These are phyloP conservation scores for Saussurea involucrata DNA, from an alignment of 129 eudicot genomes.

Conservation along the genomic window DNA sequence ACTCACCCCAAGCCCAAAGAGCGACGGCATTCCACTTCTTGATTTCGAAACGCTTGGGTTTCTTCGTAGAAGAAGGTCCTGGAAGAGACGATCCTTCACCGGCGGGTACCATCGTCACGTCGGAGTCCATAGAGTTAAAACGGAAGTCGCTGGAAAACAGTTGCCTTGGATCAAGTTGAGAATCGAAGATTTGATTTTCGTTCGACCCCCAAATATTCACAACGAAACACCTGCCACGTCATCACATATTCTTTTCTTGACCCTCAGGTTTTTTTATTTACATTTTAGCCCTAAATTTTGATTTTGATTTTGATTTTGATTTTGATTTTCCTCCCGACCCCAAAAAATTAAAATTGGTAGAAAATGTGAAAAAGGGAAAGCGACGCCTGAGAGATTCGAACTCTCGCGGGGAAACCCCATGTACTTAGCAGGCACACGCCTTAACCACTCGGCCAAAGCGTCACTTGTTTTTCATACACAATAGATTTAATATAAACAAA, in stretches of 20 bases:
- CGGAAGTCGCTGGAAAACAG: not conserved
- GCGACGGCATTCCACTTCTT: conserved; percentile 70
- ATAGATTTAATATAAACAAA: no score
- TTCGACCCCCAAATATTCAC: not conserved
- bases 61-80: conserved; percentile 46
- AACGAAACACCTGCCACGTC: not conserved
- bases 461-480: not conserved
- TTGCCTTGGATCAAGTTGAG: not conserved
- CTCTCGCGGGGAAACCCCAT: conserved; percentile 99
- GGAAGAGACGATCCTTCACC: conserved; percentile 46
- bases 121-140: conserved; percentile 38
- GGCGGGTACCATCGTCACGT: conserved; percentile 52
- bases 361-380: not conserved
- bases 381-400: conserved; percentile 99
- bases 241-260: not conserved
- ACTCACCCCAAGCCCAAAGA: conserved; percentile 71
- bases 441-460: conserved; percentile 99
- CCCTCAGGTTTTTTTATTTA: not conserved
- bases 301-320: not conserved
- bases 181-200: not conserved
- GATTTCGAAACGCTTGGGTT: conserved; percentile 53
- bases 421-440: conserved; percentile 99
- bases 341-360: not conserved
- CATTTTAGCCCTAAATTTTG: not conserved
- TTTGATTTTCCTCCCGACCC: not conserved